Base-by-base conservation (phyloP, 169 alveolate genomes). In the Plasmodium yoelii region DNA sequence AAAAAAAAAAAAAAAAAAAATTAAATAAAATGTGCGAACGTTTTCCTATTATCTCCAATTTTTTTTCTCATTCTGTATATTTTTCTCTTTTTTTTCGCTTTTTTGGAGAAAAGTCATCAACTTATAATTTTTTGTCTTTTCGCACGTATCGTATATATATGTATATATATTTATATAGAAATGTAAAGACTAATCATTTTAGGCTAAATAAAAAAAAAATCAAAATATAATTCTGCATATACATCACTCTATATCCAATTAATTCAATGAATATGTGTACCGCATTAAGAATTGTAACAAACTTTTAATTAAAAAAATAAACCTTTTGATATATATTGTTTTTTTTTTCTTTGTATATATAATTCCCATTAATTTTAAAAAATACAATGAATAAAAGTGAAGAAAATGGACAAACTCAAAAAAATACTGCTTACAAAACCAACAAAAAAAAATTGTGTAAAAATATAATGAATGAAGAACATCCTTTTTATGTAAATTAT, bases 401-500 rank as follows among this genome's bases (percentile, higher is more conserved):
- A 0, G 59, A 51, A 51, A 51, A 12, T 51, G 59, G 7, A 13
- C 24, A 51, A 51, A 51, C n/a, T 51, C 5, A 1, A 13, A 51
- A 51, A 51, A 51, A 3, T 34, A 2, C 42, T 34, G 42, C 8
- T 22, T 51, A 15, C 22, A 15, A 6, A 51, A 51, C 4, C 59
- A 3, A 15, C 10, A 51, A 51, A 51, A 55, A 34, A 69, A 6
- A 2, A 22, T 15, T 46, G 28, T 64, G 55, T 63, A 24, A 46
- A 53, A 64, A 56, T 49, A 67, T 28, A 28, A 77, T 8, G 34
- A 42, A 57, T 47, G 63, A 39, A 18, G 74, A 77, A n/a, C 4
- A 1, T 7, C 69, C 77, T 19, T 77, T 63, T 69, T 64, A 57
- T 24, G 68, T 77, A 24, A 64, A 77, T 55, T 77, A 77, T 56